Evolutionary conservation across 192 early-diverging fungal genomes (phyloP).

Genomic region (Tieghemiomyces parasiticus): DNA sequence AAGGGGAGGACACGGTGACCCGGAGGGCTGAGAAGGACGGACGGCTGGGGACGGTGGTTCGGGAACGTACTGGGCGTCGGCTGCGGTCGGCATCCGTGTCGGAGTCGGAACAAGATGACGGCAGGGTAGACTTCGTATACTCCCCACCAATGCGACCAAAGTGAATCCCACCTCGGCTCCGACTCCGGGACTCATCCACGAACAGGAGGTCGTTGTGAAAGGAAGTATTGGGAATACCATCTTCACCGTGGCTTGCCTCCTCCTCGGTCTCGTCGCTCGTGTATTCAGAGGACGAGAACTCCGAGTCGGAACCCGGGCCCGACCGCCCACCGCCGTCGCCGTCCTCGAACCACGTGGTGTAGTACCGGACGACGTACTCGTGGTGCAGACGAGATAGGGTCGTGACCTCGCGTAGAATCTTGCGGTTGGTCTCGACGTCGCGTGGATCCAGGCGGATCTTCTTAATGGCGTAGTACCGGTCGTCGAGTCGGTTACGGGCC

Average conservation of each 20-base stretch:
- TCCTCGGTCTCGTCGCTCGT: slow-evolving; percentile 3
- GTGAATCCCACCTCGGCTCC: slow-evolving; percentile 2
- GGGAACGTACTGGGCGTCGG: no score
- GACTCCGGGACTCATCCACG: slow-evolving; percentile 6
- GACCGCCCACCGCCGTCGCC: slow-evolving; percentile 20
- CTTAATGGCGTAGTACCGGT: slow-evolving; percentile 77
- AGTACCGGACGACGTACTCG: slow-evolving; percentile 78
- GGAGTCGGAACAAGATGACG: no score
- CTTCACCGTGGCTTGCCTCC: background rate
- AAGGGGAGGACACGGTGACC: no score
- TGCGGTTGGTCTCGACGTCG: slow-evolving; percentile 58
- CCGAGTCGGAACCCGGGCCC: slow-evolving; percentile 7
- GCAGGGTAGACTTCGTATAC: no score
- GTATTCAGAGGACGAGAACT: background rate
- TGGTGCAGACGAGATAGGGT: slow-evolving; percentile 82
- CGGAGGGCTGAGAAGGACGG: no score
- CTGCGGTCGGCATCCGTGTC: no score
- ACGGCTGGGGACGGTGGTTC: no score
- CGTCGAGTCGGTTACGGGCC: slow-evolving; percentile 71
- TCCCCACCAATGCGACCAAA: slow-evolving; percentile 13
- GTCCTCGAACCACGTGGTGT: slow-evolving; percentile 85
- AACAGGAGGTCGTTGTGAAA: slow-evolving; percentile 10
- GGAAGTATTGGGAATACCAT: background rate
- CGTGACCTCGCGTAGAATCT: slow-evolving; percentile 80
- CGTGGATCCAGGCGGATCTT: slow-evolving; percentile 73